A percentile compares a stretch with the other conserved stretches of the same genome.
phyloP scores from a whole-genome alignment of 345 rosid genomes.

The Eucalyptus erythrocorys region DNA sequence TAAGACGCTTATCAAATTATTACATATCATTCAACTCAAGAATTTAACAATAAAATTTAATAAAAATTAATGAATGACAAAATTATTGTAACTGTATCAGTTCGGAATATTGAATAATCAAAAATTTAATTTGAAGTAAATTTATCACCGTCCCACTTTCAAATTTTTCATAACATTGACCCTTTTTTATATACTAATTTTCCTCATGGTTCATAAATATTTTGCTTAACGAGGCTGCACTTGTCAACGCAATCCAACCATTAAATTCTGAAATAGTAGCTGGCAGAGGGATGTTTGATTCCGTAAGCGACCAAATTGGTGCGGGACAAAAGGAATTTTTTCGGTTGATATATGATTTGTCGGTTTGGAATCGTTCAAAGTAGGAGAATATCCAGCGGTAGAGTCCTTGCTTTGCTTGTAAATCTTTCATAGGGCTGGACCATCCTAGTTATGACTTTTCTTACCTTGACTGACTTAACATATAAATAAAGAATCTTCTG shows the following conservation, averaged over 20 bases:
- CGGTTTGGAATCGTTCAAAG: not conserved
- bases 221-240: not conserved
- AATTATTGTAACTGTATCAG: fast-evolving
- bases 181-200: not conserved
- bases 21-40: fast-evolving
- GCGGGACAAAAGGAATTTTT: not conserved
- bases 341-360: not conserved
- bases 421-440: not conserved
- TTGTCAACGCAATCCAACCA: not conserved
- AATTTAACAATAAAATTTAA: too few relatives aligned
- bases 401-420: not conserved
- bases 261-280: not conserved
- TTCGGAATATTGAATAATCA: fast-evolving
- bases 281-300: not conserved
- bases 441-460: not conserved
- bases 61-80: too few relatives aligned
- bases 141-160: too few relatives aligned
- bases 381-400: not conserved
- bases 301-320: not conserved
- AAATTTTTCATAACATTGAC: too few relatives aligned
- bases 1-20: fast-evolving
- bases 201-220: too few relatives aligned
- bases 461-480: not conserved
- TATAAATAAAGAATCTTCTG: not conserved
- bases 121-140: too few relatives aligned